phyloP scores from a whole-genome alignment of 2,329 filamentous ascomycete genomes.

The Hymenoscyphus salicellus region DNA sequence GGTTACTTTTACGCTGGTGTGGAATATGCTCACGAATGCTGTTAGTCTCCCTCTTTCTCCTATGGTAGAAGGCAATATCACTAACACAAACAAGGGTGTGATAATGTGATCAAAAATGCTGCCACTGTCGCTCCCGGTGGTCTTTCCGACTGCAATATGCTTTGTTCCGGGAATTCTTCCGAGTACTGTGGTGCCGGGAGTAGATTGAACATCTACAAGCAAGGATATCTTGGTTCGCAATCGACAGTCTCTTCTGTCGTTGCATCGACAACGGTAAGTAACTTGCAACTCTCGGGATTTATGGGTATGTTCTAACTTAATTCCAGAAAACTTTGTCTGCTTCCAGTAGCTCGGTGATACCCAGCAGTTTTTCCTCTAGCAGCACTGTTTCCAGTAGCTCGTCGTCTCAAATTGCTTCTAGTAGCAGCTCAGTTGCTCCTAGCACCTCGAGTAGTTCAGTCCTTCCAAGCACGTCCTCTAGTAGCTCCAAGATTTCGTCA shows the following conservation, averaged over 20 bases:
- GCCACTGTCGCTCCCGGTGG: constrained; percentile 24
- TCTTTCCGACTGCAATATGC: constrained; percentile 28
- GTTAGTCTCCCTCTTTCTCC: constrained; percentile 15
- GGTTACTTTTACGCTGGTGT: constrained; percentile 43
- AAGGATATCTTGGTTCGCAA: constrained; percentile 9
- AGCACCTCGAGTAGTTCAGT: neutral
- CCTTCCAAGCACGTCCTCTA: neutral
- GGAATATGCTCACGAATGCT: constrained; percentile 48
- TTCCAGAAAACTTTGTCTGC: neutral
- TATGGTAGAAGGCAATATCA: neutral
- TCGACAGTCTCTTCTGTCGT: constrained; percentile 10
- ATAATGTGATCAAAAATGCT: constrained; percentile 19
- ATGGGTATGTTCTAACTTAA: neutral
- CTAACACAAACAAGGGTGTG: constrained; percentile 13
- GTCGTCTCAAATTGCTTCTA: neutral
- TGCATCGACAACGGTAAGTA: constrained; percentile 19
- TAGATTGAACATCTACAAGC: constrained; percentile 26
- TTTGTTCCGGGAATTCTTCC: constrained; percentile 29
- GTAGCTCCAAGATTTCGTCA: neutral
- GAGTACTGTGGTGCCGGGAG: constrained; percentile 31
- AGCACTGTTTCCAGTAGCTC: neutral
- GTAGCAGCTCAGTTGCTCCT: neutral
- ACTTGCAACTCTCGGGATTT: neutral
- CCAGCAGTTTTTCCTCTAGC: neutral
- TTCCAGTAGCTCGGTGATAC: neutral